Conservation (phyloP, 2,329 filamentous ascomycete species). For the Lachnellula willkommii region DNA sequence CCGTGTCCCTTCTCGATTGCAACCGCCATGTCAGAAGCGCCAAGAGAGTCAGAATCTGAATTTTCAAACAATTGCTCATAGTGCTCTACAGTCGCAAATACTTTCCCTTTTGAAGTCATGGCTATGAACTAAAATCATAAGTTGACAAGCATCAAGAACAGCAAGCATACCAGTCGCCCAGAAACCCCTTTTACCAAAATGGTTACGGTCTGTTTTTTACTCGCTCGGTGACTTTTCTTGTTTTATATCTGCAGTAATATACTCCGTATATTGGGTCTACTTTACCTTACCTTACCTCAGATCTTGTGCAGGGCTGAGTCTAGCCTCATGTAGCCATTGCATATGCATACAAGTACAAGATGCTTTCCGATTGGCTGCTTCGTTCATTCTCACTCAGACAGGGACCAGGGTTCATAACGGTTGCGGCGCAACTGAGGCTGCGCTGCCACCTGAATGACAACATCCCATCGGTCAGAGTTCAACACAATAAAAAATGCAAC, state of each 20-base stretch:
- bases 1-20: not conserved
- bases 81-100: not conserved
- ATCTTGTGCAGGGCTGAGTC: not conserved
- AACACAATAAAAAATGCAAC: too few species aligned
- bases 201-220: not conserved
- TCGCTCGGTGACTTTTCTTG: not conserved
- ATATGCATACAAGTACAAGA: not conserved
- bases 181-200: not conserved
- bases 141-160: not conserved
- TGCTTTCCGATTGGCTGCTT: not conserved
- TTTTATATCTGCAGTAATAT: not conserved
- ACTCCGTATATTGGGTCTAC: too few species aligned
- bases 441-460: not conserved
- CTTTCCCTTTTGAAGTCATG: not conserved
- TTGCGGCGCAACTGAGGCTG: not conserved
- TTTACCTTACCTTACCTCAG: too few species aligned
- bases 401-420: not conserved
- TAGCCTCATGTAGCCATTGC: not conserved
- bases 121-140: not conserved
- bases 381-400: not conserved
- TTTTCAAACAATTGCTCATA: not conserved
- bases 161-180: not conserved
- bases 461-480: not conserved
- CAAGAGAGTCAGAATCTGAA: too few species aligned
- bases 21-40: not conserved